A percentile compares a stretch with the other conserved stretches of the same genome.
Evolutionary conservation across 768 basidiomycete genomes (phyloP).

Genomic region (Filobasidium wieringae): DNA sequence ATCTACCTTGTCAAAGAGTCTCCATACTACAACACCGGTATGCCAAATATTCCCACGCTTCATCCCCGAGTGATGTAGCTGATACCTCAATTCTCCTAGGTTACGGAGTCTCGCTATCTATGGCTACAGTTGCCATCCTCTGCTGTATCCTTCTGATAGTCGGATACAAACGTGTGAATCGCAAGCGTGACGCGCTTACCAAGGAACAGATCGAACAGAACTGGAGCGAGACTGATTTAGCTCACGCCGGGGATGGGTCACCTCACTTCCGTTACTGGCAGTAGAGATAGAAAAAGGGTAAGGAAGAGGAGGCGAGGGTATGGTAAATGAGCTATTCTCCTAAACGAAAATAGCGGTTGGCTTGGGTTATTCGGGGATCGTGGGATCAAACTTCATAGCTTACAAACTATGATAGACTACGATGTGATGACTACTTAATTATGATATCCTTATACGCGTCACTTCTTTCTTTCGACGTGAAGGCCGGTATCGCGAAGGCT

Average conservation of each 20-base stretch:
- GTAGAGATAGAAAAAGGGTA: too few relatives aligned
- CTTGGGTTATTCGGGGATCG: too few relatives aligned
- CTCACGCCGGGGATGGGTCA: neutral
- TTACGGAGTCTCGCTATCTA: neutral
- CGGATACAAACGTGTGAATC: neutral
- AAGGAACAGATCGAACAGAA: neutral
- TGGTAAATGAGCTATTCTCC: too few relatives aligned
- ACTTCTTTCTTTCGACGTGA: too few relatives aligned
- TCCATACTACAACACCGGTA: neutral
- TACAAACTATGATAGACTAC: too few relatives aligned
- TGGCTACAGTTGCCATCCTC: neutral
- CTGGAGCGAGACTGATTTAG: neutral
- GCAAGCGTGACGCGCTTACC: neutral
- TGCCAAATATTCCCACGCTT: neutral
- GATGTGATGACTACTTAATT: too few relatives aligned
- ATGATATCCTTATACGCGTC: too few relatives aligned
- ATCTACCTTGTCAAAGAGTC: neutral
- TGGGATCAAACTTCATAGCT: too few relatives aligned
- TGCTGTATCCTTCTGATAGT: neutral
- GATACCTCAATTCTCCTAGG: neutral
- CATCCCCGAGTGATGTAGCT: neutral
- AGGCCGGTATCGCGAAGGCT: too few relatives aligned
- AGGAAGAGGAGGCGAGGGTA: too few relatives aligned
- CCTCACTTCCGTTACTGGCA: neutral
- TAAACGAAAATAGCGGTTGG: too few relatives aligned